phyloP scores from a whole-genome alignment of 2,329 filamentous ascomycete genomes.

The Zymoseptoria pseudotritici region DNA sequence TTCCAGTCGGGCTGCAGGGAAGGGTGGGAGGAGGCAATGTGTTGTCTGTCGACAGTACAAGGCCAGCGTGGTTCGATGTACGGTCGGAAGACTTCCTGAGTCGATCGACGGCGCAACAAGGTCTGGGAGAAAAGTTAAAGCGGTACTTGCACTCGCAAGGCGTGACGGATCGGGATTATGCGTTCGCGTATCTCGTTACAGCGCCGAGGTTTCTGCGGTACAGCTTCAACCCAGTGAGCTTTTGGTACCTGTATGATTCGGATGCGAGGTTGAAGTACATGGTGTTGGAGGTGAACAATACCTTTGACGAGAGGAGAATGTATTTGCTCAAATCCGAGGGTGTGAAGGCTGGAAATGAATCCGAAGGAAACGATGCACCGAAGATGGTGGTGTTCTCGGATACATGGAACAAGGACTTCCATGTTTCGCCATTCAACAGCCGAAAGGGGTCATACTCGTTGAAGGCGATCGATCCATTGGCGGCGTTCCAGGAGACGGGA shows the following conservation, averaged over 20 bases:
- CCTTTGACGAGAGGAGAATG: conserved; percentile 63
- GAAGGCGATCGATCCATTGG: conserved; percentile 40
- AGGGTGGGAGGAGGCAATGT: conserved; percentile 42
- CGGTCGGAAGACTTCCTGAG: conserved; percentile 55
- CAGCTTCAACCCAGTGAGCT: conserved; percentile 67
- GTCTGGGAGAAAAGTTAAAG: conserved; percentile 57
- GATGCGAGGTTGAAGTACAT: conserved; percentile 54
- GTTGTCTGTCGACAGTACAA: conserved; percentile 41
- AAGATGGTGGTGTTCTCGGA: conserved; percentile 37
- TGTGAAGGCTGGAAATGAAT: not conserved
- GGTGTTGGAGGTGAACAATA: conserved; percentile 69
- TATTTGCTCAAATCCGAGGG: conserved; percentile 44
- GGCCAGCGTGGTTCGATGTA: conserved; percentile 51
- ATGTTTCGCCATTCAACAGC: conserved; percentile 67
- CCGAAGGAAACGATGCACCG: conserved; percentile 4
- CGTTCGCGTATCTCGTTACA: conserved; percentile 63
- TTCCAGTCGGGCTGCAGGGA: conserved; percentile 58
- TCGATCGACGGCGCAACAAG: conserved; percentile 45
- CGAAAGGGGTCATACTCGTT: conserved; percentile 43
- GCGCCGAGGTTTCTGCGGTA: conserved; percentile 62
- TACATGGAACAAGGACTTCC: conserved; percentile 63
- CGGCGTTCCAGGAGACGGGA: conserved; percentile 20
- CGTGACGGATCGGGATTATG: conserved; percentile 53
- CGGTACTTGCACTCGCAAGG: conserved; percentile 50
- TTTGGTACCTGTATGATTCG: conserved; percentile 67